A percentile compares a stretch with the other conserved stretches of the same genome.
Evolutionary conservation across 495 filamentous ascomycete genomes (phyloP).

Genomic region (Penicilliopsis zonata): DNA sequence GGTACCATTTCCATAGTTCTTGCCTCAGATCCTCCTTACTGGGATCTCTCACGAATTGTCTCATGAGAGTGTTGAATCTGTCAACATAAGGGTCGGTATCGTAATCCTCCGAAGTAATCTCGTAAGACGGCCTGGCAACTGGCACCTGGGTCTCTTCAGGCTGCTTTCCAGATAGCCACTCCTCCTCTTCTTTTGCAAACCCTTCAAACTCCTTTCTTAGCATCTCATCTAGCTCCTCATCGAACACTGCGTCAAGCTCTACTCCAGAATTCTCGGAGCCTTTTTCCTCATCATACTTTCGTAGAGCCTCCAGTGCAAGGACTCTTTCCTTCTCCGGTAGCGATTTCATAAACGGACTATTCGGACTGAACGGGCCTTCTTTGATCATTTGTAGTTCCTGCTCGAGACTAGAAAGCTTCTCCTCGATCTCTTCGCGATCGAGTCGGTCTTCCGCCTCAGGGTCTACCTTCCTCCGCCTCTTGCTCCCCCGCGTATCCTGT

Average conservation of each 20-base stretch:
- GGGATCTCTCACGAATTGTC: constrained; percentile 10
- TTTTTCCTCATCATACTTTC: constrained; percentile 26
- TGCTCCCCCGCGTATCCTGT: constrained; percentile 22
- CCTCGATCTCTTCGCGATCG: constrained; percentile 30
- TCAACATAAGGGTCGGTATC: constrained; percentile 19
- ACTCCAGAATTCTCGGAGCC: constrained; percentile 11
- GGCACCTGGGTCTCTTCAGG: constrained; percentile 10
- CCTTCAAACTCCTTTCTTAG: constrained; percentile 30
- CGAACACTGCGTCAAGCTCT: constrained; percentile 27
- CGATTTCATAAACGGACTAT: constrained; percentile 28
- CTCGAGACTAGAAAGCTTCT: constrained; percentile 38
- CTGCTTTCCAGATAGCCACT: constrained; percentile 15
- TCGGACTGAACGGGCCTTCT: constrained; percentile 28
- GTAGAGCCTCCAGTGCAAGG: constrained; percentile 29
- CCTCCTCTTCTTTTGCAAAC: constrained; percentile 27
- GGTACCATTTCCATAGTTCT: constrained; percentile 34
- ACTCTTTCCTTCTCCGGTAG: constrained; percentile 28
- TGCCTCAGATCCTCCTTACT: constrained; percentile 16
- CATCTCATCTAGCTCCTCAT: constrained; percentile 33
- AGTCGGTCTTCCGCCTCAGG: constrained; percentile 41
- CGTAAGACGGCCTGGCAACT: constrained; percentile 10
- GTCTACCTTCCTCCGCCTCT: constrained; percentile 24
- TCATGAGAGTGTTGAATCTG: constrained; percentile 21
- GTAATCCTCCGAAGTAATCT: constrained; percentile 11
- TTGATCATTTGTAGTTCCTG: constrained; percentile 37